Evolutionary conservation across 352 stramenopile genomes (phyloP).

Genomic region (Phytophthora europaea): DNA sequence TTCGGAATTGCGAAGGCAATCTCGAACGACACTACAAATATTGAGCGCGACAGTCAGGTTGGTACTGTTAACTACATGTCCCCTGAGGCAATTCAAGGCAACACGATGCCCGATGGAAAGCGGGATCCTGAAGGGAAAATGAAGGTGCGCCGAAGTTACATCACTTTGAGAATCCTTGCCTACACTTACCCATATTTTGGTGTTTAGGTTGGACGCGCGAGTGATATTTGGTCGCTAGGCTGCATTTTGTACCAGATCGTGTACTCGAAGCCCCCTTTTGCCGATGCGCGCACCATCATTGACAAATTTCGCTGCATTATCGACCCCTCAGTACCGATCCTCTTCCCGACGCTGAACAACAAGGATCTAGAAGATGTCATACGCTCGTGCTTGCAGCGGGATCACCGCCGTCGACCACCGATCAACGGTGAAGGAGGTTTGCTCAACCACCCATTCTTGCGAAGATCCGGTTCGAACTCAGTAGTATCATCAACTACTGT

Average conservation of each 20-base stretch:
- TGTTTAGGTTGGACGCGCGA: conserved; percentile 86
- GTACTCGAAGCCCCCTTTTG: conserved; percentile 96
- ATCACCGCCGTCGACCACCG: conserved; percentile 77
- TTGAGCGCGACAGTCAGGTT: conserved; percentile 96
- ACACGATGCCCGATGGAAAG: conserved; percentile 55
- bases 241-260: conserved; percentile 99
- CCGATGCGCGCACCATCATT: conserved; percentile 93
- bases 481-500: conserved; percentile 40
- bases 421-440: conserved; percentile 86
- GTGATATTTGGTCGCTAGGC: conserved; percentile 97
- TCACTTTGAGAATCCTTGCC: neutral
- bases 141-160: conserved; percentile 48
- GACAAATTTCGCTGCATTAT: conserved; percentile 97
- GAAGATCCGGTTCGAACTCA: conserved; percentile 36
- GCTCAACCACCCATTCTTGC: conserved; percentile 88
- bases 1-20: conserved; percentile 99
- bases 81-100: conserved; percentile 91
- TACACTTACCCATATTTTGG: neutral
- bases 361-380: conserved; percentile 90
- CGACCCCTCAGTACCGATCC: conserved; percentile 93
- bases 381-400: conserved; percentile 83
- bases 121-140: conserved; percentile 78
- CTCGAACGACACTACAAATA: conserved; percentile 97
- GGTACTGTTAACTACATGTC: conserved; percentile 98
- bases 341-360: conserved; percentile 87